Evolutionary conservation across 768 basidiomycete species (phyloP), one percentile per base, ranked within the genome.

Genomic region (Pisolithus microcarpus): DNA sequence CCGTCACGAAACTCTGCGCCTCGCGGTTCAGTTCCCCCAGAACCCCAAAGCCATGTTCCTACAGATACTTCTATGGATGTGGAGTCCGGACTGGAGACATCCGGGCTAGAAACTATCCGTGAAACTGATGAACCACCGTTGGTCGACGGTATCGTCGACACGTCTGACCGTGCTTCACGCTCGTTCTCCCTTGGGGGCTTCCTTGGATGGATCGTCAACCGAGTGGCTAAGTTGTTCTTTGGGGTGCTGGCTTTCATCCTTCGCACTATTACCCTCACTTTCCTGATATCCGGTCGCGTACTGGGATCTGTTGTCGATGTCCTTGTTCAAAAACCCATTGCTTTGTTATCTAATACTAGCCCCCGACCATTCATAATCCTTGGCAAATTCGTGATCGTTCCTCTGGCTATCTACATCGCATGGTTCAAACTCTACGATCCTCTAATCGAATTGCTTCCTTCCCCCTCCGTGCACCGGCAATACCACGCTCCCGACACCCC

Each of bases 401-500:
- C 65, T 4, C 49, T 73, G 26, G 59, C 73, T 28, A 39, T 81
- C 11, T 70, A 79, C 54, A 66, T 70, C 3, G 73, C 72, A 18
- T 78, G 74, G 71, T 74, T 70, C 59, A 59, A 70, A 15, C 64
- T 80, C 18, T 70, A 66, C 45, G 67, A 74, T 42, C 70, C 66
- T 28, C 24, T 68, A 52, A 53, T 61, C 58, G 56, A 59, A 37
- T 38, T 68, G 7, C 48, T 76, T 56, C 63, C 75, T 52, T 59
- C 61, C 61, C 60, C 68, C 56, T 26, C 64, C 46, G 49, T 64
- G 26, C 49, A 60, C 4, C 64, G 57, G 2, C 62, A 70, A 7
- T 89, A 81, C 59, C 65, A 68, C 2, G 68, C 81, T 0, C 82
- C 86, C 0, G 76, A 78, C 9, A 63, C 71, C 8, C 85, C 86